phyloP scores from a whole-genome alignment of 192 early-diverging fungal genomes.

The Rhizophagus clarus region DNA sequence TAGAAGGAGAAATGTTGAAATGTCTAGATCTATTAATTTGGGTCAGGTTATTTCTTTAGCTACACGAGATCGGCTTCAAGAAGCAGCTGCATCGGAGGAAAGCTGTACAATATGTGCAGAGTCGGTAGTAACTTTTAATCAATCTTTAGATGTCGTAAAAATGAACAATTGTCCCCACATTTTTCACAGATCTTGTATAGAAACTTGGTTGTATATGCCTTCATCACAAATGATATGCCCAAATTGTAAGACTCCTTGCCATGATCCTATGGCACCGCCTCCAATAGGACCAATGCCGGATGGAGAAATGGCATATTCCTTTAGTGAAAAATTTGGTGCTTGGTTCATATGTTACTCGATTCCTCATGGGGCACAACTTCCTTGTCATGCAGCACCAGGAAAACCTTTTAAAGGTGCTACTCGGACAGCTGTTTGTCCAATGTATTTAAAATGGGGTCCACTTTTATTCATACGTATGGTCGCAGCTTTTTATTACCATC shows the following conservation, averaged over 20 bases:
- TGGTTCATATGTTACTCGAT: constrained; percentile 42
- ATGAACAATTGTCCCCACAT: constrained; percentile 28
- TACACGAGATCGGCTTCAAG: background rate
- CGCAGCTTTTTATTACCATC: constrained; percentile 41
- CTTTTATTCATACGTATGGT: constrained; percentile 43
- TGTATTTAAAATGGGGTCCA: constrained; percentile 39
- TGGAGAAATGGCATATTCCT: constrained; percentile 40
- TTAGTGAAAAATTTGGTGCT: constrained; percentile 37
- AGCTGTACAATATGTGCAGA: constrained; percentile 26
- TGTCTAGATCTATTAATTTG: constrained; percentile 5
- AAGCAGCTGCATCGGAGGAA: constrained; percentile 8
- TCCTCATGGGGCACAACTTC: constrained; percentile 26
- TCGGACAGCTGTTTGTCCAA: constrained; percentile 36
- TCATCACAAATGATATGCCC: constrained; percentile 17
- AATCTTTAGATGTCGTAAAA: background rate
- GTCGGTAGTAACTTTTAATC: background rate
- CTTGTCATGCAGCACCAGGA: background rate
- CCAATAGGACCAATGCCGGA: constrained; percentile 41
- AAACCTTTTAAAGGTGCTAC: constrained; percentile 23
- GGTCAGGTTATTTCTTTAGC: background rate
- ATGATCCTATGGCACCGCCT: constrained; percentile 15
- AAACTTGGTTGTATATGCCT: constrained; percentile 21
- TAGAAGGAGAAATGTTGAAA: constrained; percentile 4
- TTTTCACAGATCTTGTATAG: constrained; percentile 25
- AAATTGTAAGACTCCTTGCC: constrained; percentile 30